Evolutionary conservation across 768 basidiomycete species (phyloP).

Genomic region (Scleroderma bovista): DNA sequence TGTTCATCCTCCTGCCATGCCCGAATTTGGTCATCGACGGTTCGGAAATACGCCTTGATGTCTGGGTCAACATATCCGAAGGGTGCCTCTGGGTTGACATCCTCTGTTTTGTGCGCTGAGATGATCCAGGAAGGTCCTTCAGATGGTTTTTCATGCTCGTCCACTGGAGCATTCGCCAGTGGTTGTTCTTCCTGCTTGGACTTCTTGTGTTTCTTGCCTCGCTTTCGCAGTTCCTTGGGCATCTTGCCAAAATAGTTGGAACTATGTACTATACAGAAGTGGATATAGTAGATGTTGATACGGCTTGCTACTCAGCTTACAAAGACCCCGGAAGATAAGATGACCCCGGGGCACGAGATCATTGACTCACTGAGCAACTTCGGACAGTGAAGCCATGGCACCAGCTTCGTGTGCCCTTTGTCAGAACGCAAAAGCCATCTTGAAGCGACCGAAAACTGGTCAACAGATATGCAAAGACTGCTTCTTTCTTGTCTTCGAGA

Average conservation of each 20-base stretch:
- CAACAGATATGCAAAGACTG: slow-evolving; percentile 96
- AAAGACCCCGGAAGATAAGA: not conserved
- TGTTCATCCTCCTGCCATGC: slow-evolving; percentile 66
- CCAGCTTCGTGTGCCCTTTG: slow-evolving; percentile 78
- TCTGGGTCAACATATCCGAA: slow-evolving; percentile 89
- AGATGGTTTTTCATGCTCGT: slow-evolving; percentile 3
- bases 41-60: slow-evolving; percentile 88
- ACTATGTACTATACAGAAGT: too few relatives aligned
- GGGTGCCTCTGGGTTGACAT: slow-evolving; percentile 61
- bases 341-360: not conserved
- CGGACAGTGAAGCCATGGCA: slow-evolving; percentile 47
- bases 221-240: slow-evolving; percentile 71
- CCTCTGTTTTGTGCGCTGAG: slow-evolving; percentile 33
- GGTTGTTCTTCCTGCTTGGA: slow-evolving; percentile 14
- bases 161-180: slow-evolving; percentile 3
- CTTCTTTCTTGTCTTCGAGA: slow-evolving; percentile 97
- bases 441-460: slow-evolving; percentile 94
- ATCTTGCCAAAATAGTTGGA: slow-evolving; percentile 30
- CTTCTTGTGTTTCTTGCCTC: slow-evolving; percentile 73
- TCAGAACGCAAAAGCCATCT: slow-evolving; percentile 68
- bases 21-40: slow-evolving; percentile 80
- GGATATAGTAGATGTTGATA: too few relatives aligned
- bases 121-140: slow-evolving; percentile 72
- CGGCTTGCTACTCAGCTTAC: too few relatives aligned
- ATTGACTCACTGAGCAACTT: too few relatives aligned